Base-by-base conservation (phyloP, 2,329 filamentous ascomycete genomes). In the Raffaelea arxii region DNA sequence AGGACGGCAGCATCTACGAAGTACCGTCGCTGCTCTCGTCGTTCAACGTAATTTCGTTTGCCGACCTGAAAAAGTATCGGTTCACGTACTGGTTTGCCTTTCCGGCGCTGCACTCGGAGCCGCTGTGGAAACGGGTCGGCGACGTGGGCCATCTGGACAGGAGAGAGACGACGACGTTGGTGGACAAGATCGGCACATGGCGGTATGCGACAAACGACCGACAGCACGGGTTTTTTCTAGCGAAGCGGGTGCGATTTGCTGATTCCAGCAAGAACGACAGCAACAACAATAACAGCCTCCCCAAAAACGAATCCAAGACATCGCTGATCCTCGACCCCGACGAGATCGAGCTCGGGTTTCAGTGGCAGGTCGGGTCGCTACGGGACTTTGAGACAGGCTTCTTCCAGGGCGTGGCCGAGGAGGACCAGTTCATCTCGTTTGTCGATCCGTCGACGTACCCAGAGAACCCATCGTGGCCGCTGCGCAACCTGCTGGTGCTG, bases 41-140 rank as follows among this genome's bases (percentile, higher is more conserved):
- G 6, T 97, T 96, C 63, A 77, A 86, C 23, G 80, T 94, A 49
- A 79, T 97, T 40, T 95, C 88, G 16, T 98, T 87, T 62, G 91
- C 92, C 51, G 91, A 98, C 60, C 75, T 98, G 27, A 98, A 98
- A 65, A 96, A 94, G 61, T 97, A 97, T 68, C 87, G 83, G 52
- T 96, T 97, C 62, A 88, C 84, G n/a, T 97, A 97, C 66, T 94
- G 94, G 81, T 97, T 97, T 64, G 91, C 85, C 5, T 98, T 94
- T 59, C 92, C 92, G 1, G 89, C 91, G 16, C 74, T 98, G 39
- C 90, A 94, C 61, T 94, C 91, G 4, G 83, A 91, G 46, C 87
- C 88, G 2, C 71, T 75, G 24, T 98, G 92, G 92, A 82, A 78
- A 55, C 70, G 82, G 44, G 64, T 72, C 2, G 74, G 70, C 2